Evolutionary conservation across 192 early-diverging fungal genomes (phyloP).

Genomic region (Phycomyces blakesleeanus): DNA sequence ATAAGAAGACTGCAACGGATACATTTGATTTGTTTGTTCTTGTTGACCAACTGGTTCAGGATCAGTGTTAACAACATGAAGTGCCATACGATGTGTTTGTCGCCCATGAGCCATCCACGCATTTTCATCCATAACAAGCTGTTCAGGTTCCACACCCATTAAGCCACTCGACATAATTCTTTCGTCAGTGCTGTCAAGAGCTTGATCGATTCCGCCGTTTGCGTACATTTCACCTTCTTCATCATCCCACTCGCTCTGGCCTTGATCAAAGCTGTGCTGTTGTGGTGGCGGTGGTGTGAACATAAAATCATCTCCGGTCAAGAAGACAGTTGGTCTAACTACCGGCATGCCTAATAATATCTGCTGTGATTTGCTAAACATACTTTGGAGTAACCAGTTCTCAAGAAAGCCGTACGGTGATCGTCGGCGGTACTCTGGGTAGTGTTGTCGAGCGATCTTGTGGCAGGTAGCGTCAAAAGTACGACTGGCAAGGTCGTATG

Average conservation of each 20-base stretch:
- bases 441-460: conserved; percentile 28
- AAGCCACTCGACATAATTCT: too few species aligned
- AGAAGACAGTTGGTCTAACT: conserved; percentile 26
- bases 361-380: conserved; percentile 38
- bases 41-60: neutral
- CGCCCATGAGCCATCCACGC: conserved; percentile 20
- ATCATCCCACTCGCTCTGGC: neutral
- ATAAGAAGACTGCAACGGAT: conserved; percentile 14
- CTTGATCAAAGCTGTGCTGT: neutral
- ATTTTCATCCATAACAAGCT: conserved; percentile 18
- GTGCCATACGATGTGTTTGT: neutral
- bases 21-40: conserved; percentile 1
- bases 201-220: neutral
- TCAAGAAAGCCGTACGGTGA: conserved; percentile 29
- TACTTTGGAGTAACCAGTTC: conserved; percentile 27
- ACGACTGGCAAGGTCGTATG: conserved; percentile 18
- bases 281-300: conserved; percentile 26
- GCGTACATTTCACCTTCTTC: neutral
- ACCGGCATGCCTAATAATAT: conserved; percentile 24
- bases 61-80: conserved; percentile 16
- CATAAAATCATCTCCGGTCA: conserved; percentile 33
- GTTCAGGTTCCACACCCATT: too few species aligned
- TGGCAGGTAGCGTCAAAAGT: conserved; percentile 23
- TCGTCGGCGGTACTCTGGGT: conserved; percentile 14
- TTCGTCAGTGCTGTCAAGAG: neutral